Evolutionary conservation across 164 flowering plant species (phyloP).

Genomic region (Vitis riparia): DNA sequence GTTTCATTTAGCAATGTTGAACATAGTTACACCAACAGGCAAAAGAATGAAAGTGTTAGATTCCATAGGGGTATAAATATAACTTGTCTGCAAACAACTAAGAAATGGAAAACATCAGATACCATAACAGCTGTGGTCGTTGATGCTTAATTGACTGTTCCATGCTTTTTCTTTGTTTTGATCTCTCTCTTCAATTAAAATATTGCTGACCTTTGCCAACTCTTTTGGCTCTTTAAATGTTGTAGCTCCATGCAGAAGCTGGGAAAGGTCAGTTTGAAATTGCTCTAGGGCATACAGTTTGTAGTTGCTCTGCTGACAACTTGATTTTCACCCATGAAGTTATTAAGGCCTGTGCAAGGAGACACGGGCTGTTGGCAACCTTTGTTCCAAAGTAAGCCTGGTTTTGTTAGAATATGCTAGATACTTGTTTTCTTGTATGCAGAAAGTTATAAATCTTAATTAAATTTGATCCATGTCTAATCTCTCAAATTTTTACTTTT

Average conservation of each 20-base stretch:
- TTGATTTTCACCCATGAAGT: conserved; percentile 79
- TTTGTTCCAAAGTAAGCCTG: conserved; percentile 87
- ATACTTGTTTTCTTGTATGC: not conserved
- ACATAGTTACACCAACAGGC: no score
- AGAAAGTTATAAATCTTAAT: no score
- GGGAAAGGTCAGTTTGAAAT: conserved; percentile 94
- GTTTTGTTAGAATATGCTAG: not conserved
- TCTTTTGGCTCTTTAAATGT: conserved; percentile 2
- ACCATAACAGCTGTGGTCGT: no score
- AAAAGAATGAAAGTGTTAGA: no score
- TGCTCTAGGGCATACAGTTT: conserved; percentile 59
- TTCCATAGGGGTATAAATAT: no score
- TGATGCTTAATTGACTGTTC: not conserved
- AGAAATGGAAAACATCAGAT: no score
- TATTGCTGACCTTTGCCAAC: not conserved
- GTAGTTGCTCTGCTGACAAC: conserved; percentile 76
- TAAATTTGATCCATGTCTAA: no score
- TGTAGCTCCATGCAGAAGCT: conserved; percentile 87
- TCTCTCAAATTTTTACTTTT: no score
- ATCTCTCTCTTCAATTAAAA: not conserved
- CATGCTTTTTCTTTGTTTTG: not conserved
- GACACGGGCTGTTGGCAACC: conserved; percentile 84
- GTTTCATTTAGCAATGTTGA: no score
- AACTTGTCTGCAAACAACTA: no score
- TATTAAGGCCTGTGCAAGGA: conserved; percentile 79